Evolutionary conservation across 768 basidiomycete genomes (phyloP), one percentile per base, ranked within the genome.

Genomic region (Ephemerocybe angulata): DNA sequence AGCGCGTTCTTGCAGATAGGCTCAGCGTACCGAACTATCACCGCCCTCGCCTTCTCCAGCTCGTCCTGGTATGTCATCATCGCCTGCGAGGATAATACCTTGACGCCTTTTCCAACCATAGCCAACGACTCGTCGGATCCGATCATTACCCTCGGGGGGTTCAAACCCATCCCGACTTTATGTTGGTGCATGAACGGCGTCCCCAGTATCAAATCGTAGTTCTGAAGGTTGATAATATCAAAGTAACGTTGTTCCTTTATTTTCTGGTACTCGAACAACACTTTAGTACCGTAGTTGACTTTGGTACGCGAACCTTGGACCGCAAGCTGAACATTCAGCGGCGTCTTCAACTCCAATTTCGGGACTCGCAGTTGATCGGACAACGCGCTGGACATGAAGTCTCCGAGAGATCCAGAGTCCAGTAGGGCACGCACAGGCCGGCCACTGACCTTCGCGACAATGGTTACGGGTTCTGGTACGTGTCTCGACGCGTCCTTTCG

Each of bases 171-270:
- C 0, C 53, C 48, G 0, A 68, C 58, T 19, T 61, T 50, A 48
- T 74, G 63, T 35, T 74, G 71, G 50, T 54, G 75, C 2, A 77
- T 22, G 52, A 70, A 77, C 0, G 74, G 76, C 0, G 73, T 76
- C 0, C 76, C 73, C 0, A 78, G 58, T 1, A 77, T 73, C 0
- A 75, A 0, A 33, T 80, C 72, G 53, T 80, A 79, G 6, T n/a
- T n/a, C n/a, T n/a, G n/a, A n/a, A n/a, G n/a, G n/a, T n/a, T n/a
- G n/a, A n/a, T n/a, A n/a, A n/a, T n/a, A n/a, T n/a, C n/a, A n/a
- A n/a, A n/a, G n/a, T n/a, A n/a, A n/a, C n/a, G n/a, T n/a, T n/a
- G n/a, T 58, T 70, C 65, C 7, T 65, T 58, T 0, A 79, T 71
- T 0, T 41, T 22, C 54, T 77, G 71, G 57, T 76, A 79, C 8